Conservation (phyloP, 768 basidiomycete genomes). For the Dioszegia crocea region DNA sequence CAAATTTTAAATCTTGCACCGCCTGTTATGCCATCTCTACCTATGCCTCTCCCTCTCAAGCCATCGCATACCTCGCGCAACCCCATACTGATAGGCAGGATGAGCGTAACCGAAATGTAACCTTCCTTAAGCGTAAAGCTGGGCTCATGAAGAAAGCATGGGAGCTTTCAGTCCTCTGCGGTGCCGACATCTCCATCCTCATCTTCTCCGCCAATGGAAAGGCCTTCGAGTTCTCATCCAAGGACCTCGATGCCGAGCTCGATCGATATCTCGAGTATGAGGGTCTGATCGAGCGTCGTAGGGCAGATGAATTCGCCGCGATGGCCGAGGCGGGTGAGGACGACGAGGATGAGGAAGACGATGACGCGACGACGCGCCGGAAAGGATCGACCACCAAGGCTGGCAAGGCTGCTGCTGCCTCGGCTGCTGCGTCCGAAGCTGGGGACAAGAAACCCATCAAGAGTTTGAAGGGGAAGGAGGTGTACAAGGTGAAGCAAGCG, state of each 20-base stretch:
- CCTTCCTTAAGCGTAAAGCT: slow-evolving; percentile 50
- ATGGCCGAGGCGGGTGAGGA: slow-evolving; percentile 43
- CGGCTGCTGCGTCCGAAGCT: slow-evolving; percentile 6
- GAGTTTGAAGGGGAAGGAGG: slow-evolving; percentile 40
- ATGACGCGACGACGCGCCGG: slow-evolving; percentile 5
- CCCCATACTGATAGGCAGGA: slow-evolving; percentile 28
- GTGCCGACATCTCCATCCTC: slow-evolving; percentile 47
- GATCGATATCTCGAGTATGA: slow-evolving; percentile 48
- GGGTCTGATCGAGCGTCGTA: slow-evolving; percentile 45
- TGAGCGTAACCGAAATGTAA: slow-evolving; percentile 49
- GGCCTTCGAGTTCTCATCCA: slow-evolving; percentile 45
- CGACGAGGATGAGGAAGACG: slow-evolving; percentile 44
- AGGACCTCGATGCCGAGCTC: slow-evolving; percentile 42
- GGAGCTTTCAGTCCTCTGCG: slow-evolving; percentile 48
- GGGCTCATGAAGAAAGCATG: slow-evolving; percentile 51
- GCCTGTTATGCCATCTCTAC: background rate
- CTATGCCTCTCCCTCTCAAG: background rate
- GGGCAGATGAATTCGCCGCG: slow-evolving; percentile 45
- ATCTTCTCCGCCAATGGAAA: slow-evolving; percentile 46
- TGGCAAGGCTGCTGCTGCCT: background rate
- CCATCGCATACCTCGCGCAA: background rate
- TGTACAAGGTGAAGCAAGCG: slow-evolving; percentile 25
- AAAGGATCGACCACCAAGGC: background rate
- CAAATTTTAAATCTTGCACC: background rate
- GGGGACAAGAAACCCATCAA: slow-evolving; percentile 14